Base-by-base conservation (phyloP, 768 basidiomycete species). In the Zangia roseola region DNA sequence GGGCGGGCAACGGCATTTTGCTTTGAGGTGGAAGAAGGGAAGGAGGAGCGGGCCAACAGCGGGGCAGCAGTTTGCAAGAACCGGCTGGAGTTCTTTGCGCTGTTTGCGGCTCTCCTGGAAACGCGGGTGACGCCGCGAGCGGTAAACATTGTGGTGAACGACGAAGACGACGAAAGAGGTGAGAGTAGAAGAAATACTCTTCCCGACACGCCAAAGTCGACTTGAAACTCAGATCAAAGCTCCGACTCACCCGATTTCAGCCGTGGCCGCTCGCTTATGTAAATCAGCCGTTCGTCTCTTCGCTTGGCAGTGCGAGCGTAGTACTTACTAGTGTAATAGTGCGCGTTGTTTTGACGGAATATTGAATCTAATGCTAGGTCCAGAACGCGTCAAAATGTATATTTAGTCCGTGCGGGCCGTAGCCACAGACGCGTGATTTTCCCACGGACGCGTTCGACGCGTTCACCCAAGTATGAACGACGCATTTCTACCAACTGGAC, bases 71-170 rank as follows among this genome's bases (percentile, higher is more conserved):
- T 85, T 55, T 88, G 87, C 74, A 91, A 87, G 74, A 90, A 86
- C 67, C 88, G 83, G 71, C 75, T 81, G 17, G 86, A 80, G 74
- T 81, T 83, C 74, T 82, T 86, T 61, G 83, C 81, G 69, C 74
- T 81, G 69, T 83, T 83, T 68, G 83, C 77, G 61, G 87, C 86
- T 76, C 88, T 84, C 79, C 83, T 86, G 53, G 91, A 88, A 72
- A 93, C 78, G 73, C 91, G 90, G 70, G 88, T 80, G 72, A 91
- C 81, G 75, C 88, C 87, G 71, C 90, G 88, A 62, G 88, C 77
- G 73, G 86, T 88, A 78, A 91, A 80, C 90, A 92, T 92, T 51
- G 53, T 60, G 75, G 76, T 78, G 72, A 54, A 62, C 63, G 57
- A 64, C 61, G 68, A 68, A 52, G 57, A 57, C 57, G 48, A 60